Conservation (phyloP, 495 filamentous ascomycete genomes). For the Aspergillus ostianus region DNA sequence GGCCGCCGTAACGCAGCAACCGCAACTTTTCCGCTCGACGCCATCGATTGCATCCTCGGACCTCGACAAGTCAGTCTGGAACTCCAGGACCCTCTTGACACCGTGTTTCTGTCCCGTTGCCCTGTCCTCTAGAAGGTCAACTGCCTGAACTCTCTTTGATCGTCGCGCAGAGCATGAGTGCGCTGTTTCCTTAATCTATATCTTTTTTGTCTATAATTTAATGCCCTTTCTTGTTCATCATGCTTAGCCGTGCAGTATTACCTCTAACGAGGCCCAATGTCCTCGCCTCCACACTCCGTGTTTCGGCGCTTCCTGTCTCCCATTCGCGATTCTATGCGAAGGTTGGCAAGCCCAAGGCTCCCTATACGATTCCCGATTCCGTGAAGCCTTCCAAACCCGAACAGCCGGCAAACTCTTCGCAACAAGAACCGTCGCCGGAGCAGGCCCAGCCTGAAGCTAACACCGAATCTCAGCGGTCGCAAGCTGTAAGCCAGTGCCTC, state of each 20-base stretch:
- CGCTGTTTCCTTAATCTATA: conserved; percentile 15
- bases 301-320: conserved; percentile 32
- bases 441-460: conserved; percentile 47
- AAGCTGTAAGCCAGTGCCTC: conserved; percentile 25
- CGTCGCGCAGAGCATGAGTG: conserved; percentile 29
- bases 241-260: conserved; percentile 48
- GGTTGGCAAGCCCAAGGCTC: conserved; percentile 42
- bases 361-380: conserved; percentile 44
- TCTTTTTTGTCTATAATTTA: conserved; percentile 10
- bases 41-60: conserved; percentile 2
- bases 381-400: conserved; percentile 30
- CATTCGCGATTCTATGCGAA: conserved; percentile 49
- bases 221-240: conserved; percentile 23
- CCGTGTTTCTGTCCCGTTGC: not conserved
- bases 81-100: not conserved
- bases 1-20: conserved; percentile 21
- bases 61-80: conserved; percentile 2
- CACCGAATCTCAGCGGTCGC: conserved; percentile 35
- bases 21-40: conserved; percentile 32
- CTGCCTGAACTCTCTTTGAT: not conserved
- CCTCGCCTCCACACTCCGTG: conserved; percentile 37
- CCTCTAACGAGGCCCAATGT: conserved; percentile 46
- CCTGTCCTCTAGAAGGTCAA: not conserved
- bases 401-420: conserved; percentile 23
- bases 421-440: conserved; percentile 36